Evolutionary conservation across 176 grass and related monocot genomes (phyloP).

Genomic region (Tuctoria greenei): DNA sequence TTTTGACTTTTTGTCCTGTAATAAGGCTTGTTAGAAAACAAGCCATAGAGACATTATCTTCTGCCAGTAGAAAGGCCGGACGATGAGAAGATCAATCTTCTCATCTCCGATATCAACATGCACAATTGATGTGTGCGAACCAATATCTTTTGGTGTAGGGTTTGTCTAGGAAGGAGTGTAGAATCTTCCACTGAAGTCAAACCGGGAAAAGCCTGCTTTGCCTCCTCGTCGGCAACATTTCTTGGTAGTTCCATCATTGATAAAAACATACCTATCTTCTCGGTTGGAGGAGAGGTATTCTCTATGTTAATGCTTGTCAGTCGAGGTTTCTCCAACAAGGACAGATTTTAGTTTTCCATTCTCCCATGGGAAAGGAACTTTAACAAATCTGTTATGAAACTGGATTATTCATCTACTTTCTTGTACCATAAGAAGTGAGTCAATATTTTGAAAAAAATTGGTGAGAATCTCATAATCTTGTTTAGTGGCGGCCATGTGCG

Average conservation of each 20-base stretch:
- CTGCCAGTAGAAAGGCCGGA: slow-evolving; percentile 80
- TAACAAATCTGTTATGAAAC: no score
- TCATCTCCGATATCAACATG: slow-evolving; percentile 85
- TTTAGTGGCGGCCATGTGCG: no score
- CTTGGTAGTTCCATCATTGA: slow-evolving; percentile 78
- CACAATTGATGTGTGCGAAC: slow-evolving; percentile 75
- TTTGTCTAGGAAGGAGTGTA: slow-evolving; percentile 68
- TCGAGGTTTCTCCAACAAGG: no score
- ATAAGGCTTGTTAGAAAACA: slow-evolving; percentile 73
- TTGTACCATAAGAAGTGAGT: no score
- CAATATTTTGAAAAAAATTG: no score
- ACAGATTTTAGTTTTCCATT: no score
- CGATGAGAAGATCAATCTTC: slow-evolving; percentile 90
- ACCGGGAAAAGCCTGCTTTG: slow-evolving; percentile 52
- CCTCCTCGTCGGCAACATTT: slow-evolving; percentile 49
- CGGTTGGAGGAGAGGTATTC: no score
- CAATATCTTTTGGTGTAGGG: slow-evolving; percentile 80
- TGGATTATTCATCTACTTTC: no score
- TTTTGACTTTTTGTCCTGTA: slow-evolving; percentile 45
- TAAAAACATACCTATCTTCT: slow-evolving; percentile 74
- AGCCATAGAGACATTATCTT: slow-evolving; percentile 70
- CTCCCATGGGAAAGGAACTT: no score
- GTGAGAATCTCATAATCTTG: no score
- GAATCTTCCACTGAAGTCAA: slow-evolving; percentile 71
- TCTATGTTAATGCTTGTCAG: no score